Conservation (phyloP, 192 early-diverging fungal genomes). For the Gryganskiella cystojenkinii region DNA sequence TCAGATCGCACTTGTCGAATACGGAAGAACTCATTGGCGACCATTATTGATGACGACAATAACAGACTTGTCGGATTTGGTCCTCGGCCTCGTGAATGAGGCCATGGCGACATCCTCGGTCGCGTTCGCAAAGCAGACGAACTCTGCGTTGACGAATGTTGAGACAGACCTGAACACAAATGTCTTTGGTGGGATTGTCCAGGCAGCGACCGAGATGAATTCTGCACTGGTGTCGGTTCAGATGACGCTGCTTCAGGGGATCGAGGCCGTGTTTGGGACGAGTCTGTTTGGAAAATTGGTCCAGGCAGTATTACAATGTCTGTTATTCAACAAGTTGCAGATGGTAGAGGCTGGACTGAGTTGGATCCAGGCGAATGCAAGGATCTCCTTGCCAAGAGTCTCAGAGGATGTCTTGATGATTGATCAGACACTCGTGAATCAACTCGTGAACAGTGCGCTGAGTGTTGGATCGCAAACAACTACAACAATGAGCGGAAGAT, state of each 20-base stretch:
- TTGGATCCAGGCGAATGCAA: slow-evolving; percentile 24
- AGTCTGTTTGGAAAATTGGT: slow-evolving; percentile 15
- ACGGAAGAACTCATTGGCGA: slow-evolving; percentile 15
- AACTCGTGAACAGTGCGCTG: neutral
- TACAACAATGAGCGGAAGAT: too few relatives aligned
- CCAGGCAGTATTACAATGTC: slow-evolving; percentile 25
- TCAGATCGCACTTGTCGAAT: slow-evolving; percentile 35
- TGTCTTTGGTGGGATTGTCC: slow-evolving; percentile 21
- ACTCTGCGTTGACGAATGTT: slow-evolving; percentile 4
- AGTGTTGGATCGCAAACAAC: too few relatives aligned
- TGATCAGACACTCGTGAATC: slow-evolving; percentile 1
- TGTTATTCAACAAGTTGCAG: slow-evolving; percentile 24
- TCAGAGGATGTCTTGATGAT: slow-evolving; percentile 24
- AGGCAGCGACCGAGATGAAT: slow-evolving; percentile 9
- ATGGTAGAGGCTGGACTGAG: slow-evolving; percentile 6
- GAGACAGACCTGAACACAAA: slow-evolving; percentile 27
- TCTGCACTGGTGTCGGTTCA: slow-evolving; percentile 3
- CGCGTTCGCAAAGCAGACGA: slow-evolving; percentile 20
- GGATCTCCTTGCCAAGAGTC: slow-evolving; percentile 16
- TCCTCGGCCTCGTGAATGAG: neutral
- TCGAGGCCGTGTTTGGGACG: slow-evolving; percentile 22
- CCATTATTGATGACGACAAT: neutral
- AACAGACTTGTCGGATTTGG: slow-evolving; percentile 1
- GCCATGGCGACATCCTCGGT: slow-evolving; percentile 7
- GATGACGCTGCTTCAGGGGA: slow-evolving; percentile 3